Base-by-base conservation (phyloP, 306 rosid species). In the Albizia julibrissin region DNA sequence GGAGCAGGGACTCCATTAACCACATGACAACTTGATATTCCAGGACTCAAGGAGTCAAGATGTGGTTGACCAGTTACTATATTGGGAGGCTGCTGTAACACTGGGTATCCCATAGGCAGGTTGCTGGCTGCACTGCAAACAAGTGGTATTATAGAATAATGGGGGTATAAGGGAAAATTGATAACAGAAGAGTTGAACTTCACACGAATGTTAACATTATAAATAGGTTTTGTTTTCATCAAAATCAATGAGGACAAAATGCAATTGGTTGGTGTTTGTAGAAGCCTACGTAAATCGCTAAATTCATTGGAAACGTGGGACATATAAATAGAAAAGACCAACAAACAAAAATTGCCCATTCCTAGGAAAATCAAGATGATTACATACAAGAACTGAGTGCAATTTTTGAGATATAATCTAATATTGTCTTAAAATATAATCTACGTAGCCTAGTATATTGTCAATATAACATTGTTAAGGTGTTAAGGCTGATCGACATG, bases 1-100 rank as follows among this genome's bases (percentile, higher is more conserved):
- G 97, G 90, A 72, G 97, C 99, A 21, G 98, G 98, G 69, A 93
- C 97, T 75, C 98, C 98, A 81, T 96, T 93, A 80, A 93, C 99
- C 54, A 93, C 94, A 73, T 96, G 98, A 86, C 95, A 91, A 81
- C 83, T 90, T 67, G 98, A 89, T 56, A 93, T 89, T 59, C 92
- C 92, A 87, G 88, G 43, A 81, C 86, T 92, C 89, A 95, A 88
- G 77, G 97, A 73, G 72, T 95, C 93, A 10, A 89, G 79, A 87
- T 89, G 99, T 54, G 92, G 94, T 82, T 90, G 99, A 76, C 93
- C 93, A 34, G 97, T 77, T 33, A 90, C 89, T 34, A 91, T 83
- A 79, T 90, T 85, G 18, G 92, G 84, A 87, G 90, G 95, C 61
- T 93, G 94, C 83, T 91, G 97, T 76, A 92, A 88, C 69, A 94